Percentiles rank a stretch among this genome's conserved stretches.
Conservation (phyloP, 2,329 filamentous ascomycete genomes). For the Aurifilum marmelostoma region DNA sequence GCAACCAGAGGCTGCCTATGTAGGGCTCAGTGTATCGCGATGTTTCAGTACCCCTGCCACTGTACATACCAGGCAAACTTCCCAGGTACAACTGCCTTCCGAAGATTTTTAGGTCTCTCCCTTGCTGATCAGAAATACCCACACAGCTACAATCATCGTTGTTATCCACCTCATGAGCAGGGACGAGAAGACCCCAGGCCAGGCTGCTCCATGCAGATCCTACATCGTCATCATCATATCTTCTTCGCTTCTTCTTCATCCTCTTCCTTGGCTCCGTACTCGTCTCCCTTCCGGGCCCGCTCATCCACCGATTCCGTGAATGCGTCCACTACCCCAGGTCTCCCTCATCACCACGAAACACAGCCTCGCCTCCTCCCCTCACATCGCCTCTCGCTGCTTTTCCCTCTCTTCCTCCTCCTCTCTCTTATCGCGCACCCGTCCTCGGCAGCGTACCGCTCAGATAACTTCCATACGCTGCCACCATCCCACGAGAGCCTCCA, state of each 20-base stretch:
- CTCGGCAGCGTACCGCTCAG: conserved; percentile 52
- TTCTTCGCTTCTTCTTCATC: conserved; percentile 19
- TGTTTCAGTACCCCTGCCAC: background rate
- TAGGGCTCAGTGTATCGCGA: background rate
- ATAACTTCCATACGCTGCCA: conserved; percentile 76
- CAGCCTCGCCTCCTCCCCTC: conserved; percentile 40
- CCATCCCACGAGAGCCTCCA: conserved; percentile 73
- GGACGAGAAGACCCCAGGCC: conserved; percentile 41
- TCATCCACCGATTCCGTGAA: conserved; percentile 39
- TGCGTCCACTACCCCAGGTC: conserved; percentile 37
- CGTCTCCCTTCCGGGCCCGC: conserved; percentile 34
- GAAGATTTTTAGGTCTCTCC: too few species aligned
- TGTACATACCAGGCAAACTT: background rate
- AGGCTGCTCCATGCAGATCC: conserved; percentile 30
- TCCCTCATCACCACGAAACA: conserved; percentile 45
- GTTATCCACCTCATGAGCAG: conserved; percentile 34
- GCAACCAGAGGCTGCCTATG: conserved; percentile 22
- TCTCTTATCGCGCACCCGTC: conserved; percentile 33
- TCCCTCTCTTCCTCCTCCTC: conserved; percentile 41
- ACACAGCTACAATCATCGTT: background rate
- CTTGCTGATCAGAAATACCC: background rate
- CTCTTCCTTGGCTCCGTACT: conserved; percentile 34
- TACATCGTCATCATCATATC: conserved; percentile 28
- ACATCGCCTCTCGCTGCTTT: conserved; percentile 39
- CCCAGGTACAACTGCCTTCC: background rate